A percentile compares a stretch with the other conserved stretches of the same genome.
phyloP scores from a whole-genome alignment of 176 grass and related monocot species.

The Hsuehochloa calcarea region DNA sequence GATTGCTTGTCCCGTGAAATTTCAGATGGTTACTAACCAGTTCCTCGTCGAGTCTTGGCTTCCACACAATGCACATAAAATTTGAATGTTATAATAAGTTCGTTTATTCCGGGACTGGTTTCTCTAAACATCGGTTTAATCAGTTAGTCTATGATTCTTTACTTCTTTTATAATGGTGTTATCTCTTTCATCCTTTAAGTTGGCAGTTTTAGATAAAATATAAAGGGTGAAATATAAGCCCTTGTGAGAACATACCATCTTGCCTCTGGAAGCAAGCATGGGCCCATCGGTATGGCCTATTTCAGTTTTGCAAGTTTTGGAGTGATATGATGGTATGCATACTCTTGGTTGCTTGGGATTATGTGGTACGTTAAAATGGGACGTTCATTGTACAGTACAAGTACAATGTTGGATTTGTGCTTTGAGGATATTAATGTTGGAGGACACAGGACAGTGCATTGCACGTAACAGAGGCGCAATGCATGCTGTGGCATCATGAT shows the following conservation, averaged over 20 bases:
- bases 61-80: not conserved
- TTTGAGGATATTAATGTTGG: slow-evolving; percentile 13
- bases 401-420: slow-evolving; percentile 5
- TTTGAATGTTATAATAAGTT: not conserved
- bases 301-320: not conserved
- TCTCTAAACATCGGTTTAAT: not conserved
- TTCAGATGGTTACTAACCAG: no score
- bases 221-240: not conserved
- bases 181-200: not conserved
- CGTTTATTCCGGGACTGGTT: not conserved
- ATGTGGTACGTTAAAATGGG: not conserved
- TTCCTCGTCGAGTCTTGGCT: not conserved
- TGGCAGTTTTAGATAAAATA: not conserved
- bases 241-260: not conserved
- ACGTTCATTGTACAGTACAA: slow-evolving; percentile 2
- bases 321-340: not conserved
- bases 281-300: not conserved
- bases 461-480: not conserved
- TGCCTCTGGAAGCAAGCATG: not conserved
- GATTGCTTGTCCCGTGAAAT: not conserved
- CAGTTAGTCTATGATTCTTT: not conserved
- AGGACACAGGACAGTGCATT: not conserved
- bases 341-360: not conserved
- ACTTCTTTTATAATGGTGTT: not conserved
- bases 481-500: not conserved